Conservation (phyloP, 2,329 filamentous ascomycete genomes). For the Dactylonectria estremocensis region DNA sequence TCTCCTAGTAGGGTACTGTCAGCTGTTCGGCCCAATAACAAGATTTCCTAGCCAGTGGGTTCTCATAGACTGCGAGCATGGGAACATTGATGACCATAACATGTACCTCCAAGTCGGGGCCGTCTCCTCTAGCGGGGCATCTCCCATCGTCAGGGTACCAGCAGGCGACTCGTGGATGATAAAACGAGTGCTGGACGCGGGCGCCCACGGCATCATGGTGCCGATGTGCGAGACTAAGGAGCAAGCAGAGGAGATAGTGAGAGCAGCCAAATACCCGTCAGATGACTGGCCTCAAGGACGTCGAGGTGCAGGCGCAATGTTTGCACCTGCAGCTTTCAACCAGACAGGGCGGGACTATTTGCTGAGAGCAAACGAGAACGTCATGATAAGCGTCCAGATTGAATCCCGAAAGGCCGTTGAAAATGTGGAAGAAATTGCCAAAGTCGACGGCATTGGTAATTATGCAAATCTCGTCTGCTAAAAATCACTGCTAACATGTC, state of each 20-base stretch:
- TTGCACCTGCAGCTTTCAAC: conserved; percentile 47
- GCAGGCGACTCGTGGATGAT: conserved; percentile 49
- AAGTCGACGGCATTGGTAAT: conserved; percentile 54
- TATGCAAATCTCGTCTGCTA: not conserved
- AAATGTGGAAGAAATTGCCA: conserved; percentile 54
- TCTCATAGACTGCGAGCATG: conserved; percentile 64
- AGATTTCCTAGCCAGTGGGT: conserved; percentile 59
- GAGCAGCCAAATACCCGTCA: conserved; percentile 48
- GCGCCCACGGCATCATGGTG: conserved; percentile 47
- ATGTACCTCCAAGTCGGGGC: conserved; percentile 64
- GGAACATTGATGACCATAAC: conserved; percentile 58
- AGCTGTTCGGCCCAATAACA: not conserved
- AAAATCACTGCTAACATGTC: not conserved
- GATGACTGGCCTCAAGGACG: conserved; percentile 40
- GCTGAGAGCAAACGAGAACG: conserved; percentile 42
- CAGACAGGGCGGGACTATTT: conserved; percentile 47
- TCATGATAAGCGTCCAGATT: conserved; percentile 45
- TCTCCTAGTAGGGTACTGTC: no score
- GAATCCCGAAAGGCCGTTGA: conserved; percentile 45
- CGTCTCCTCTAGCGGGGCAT: conserved; percentile 55
- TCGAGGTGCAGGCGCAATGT: conserved; percentile 51
- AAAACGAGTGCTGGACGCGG: conserved; percentile 50
- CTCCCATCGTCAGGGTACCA: conserved; percentile 41
- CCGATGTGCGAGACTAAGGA: conserved; percentile 45
- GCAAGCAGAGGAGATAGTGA: conserved; percentile 46